Base-by-base conservation (phyloP, 2,329 filamentous ascomycete species). In the Anisogramma anomala region DNA sequence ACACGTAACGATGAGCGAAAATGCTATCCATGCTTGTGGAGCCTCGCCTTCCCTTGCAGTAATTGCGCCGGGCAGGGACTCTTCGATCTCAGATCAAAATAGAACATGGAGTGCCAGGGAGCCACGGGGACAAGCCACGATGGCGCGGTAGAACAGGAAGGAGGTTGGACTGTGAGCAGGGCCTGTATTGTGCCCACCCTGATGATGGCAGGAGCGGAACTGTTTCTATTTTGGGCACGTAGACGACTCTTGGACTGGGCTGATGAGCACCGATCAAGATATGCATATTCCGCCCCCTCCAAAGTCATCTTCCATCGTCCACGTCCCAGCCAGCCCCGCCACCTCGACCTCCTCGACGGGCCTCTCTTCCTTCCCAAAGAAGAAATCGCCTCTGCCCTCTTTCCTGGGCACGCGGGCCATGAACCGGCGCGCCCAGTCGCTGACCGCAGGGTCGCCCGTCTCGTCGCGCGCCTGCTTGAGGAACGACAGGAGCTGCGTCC, bases 401-500 rank as follows among this genome's bases (percentile, higher is more conserved):
- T 64, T 57, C 50, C 63, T 62, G 17, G 66, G 60, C 54, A 69
- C 64, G 27, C 70, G 63, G 51, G 64, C 71, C 70, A 77, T 74
- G 52, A 77, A 75, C 14, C 65, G 61, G 49, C 59, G 67, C 1
- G 74, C 70, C 77, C 77, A 81, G 38, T 68, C 64, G 51, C 76
- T 71, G 27, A 96, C 80, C 1, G 88, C 86, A 1, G 87, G 86
- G 60, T 96, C 89, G 13, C 85, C 84, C 1, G 91, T 98, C 68
- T 98, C 91, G 54, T 98, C 88, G 20, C 91, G 74, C 4, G 91
- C 91, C 63, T 98, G 91, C 63, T 96, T 95, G 47, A 98, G 67
- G 62, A 98, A 98, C 0, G 89, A 85, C 42, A 98, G 95, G 42
- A 98, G 67, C 0, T 88, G 84, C 0, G 91, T 96, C 13, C 91